Evolutionary conservation across 2,329 filamentous ascomycete species (phyloP).

Genomic region (Lizonia empirigonia): DNA sequence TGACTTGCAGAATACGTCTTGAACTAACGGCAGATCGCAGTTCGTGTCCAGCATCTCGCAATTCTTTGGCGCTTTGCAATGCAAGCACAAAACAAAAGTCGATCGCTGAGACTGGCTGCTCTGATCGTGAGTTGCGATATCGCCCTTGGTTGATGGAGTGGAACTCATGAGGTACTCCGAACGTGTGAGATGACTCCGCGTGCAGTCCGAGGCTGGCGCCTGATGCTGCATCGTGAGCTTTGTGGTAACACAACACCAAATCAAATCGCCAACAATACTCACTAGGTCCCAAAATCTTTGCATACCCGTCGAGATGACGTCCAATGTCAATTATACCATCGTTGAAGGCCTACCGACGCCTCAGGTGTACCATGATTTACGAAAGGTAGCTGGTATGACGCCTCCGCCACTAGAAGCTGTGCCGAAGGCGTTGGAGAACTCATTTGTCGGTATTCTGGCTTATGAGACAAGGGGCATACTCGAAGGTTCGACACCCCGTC

Average conservation of each 20-base stretch:
- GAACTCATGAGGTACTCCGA: conserved; percentile 7
- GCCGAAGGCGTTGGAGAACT: conserved; percentile 34
- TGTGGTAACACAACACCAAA: conserved; percentile 8
- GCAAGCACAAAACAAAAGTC: neutral
- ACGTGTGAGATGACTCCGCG: conserved; percentile 3
- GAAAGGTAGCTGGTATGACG: conserved; percentile 37
- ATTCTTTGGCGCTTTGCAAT: neutral
- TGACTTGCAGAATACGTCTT: no score
- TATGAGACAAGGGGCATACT: conserved; percentile 34
- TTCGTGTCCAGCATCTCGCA: no score
- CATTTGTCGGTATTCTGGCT: conserved; percentile 32
- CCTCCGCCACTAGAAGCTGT: conserved; percentile 38
- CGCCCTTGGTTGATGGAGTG: neutral
- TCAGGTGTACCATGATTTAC: conserved; percentile 40
- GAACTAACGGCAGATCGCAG: neutral
- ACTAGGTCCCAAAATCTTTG: neutral
- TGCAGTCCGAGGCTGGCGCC: conserved; percentile 14
- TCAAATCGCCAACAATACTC: neutral
- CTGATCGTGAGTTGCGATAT: neutral
- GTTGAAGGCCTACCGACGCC: conserved; percentile 35
- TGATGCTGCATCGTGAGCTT: conserved; percentile 24
- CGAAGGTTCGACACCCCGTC: conserved; percentile 24
- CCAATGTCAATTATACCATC: conserved; percentile 29
- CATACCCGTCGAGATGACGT: conserved; percentile 14
- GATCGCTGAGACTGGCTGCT: neutral